Conservation (phyloP, 116 monocot species). For the Iris pallida region DNA sequence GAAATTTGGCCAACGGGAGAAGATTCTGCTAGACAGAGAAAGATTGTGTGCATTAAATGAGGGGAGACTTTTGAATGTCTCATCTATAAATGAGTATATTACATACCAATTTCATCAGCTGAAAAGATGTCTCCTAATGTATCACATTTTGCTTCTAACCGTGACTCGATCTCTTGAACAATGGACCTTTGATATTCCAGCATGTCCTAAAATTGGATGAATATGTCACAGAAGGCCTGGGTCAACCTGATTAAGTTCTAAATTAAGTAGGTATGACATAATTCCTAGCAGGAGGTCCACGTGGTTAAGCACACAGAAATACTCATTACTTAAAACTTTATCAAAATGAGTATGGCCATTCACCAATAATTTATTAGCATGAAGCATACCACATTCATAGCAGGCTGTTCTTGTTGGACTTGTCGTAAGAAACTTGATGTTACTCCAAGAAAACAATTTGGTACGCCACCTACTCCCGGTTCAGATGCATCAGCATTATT, state of each 20-base stretch:
- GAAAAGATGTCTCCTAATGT: conserved; percentile 62
- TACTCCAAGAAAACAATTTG: conserved; percentile 87
- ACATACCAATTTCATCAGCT: conserved; percentile 62
- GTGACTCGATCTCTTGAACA: conserved; percentile 72
- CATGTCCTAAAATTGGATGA: conserved; percentile 47
- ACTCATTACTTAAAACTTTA: too few species aligned
- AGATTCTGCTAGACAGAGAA: conserved; percentile 41
- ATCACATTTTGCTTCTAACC: conserved; percentile 83
- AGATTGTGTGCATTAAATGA: conserved; percentile 3
- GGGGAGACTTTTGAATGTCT: not conserved
- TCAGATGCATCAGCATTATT: conserved; percentile 50
- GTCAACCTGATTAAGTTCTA: not conserved
- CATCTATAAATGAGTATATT: not conserved
- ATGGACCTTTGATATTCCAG: conserved; percentile 69
- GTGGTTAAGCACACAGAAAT: not conserved
- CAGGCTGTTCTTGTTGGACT: conserved; percentile 60
- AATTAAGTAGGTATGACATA: not conserved
- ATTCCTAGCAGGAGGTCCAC: not conserved
- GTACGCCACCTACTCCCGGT: conserved; percentile 85
- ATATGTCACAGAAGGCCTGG: not conserved
- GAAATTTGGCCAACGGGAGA: conserved; percentile 74
- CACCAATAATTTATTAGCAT: not conserved
- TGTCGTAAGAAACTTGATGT: conserved; percentile 71
- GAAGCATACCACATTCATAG: conserved; percentile 55
- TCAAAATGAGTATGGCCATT: not conserved